A percentile compares a stretch with the other conserved stretches of the same genome.
Evolutionary conservation across 2,329 filamentous ascomycete genomes (phyloP).

Genomic region (Neonectria faginata): DNA sequence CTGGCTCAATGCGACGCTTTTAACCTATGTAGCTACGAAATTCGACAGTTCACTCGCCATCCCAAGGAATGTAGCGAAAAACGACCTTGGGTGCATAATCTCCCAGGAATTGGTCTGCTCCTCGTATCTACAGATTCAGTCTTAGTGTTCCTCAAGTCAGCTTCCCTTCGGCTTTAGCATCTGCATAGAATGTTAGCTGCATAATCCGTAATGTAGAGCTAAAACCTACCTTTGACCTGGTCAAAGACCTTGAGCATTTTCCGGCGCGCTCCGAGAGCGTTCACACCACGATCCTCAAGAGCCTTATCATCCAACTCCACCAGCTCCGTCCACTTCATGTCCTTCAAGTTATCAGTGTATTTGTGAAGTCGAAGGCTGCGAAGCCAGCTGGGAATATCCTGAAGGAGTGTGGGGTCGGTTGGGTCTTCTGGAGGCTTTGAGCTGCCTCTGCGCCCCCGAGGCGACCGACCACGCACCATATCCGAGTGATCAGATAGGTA

Average conservation of each 20-base stretch:
- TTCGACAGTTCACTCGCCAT: conserved; percentile 16
- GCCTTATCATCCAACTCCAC: conserved; percentile 93
- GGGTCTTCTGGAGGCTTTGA: conserved; percentile 98
- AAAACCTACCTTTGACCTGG: conserved; percentile 79
- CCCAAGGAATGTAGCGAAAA: conserved; percentile 19
- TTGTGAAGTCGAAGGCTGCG: conserved; percentile 95
- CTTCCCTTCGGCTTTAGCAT: conserved; percentile 81
- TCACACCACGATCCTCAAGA: conserved; percentile 91
- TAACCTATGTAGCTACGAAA: conserved; percentile 23
- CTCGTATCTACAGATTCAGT: conserved; percentile 24
- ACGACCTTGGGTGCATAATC: background rate
- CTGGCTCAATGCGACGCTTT: conserved; percentile 13
- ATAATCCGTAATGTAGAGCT: background rate
- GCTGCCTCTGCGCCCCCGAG: conserved; percentile 90
- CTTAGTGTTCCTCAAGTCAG: conserved; percentile 56
- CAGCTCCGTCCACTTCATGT: conserved; percentile 95
- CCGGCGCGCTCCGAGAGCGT: conserved; percentile 90
- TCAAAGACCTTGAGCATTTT: conserved; percentile 99
- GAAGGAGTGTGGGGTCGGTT: conserved; percentile 87
- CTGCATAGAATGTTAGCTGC: conserved; percentile 53
- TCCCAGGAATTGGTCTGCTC: conserved; percentile 23
- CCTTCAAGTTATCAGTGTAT: conserved; percentile 98
- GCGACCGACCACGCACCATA: conserved; percentile 89
- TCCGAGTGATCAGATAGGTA: conserved; percentile 96
- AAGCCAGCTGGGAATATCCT: conserved; percentile 97